Conservation (phyloP, 768 basidiomycete genomes). For the Lepiota subincarnata region DNA sequence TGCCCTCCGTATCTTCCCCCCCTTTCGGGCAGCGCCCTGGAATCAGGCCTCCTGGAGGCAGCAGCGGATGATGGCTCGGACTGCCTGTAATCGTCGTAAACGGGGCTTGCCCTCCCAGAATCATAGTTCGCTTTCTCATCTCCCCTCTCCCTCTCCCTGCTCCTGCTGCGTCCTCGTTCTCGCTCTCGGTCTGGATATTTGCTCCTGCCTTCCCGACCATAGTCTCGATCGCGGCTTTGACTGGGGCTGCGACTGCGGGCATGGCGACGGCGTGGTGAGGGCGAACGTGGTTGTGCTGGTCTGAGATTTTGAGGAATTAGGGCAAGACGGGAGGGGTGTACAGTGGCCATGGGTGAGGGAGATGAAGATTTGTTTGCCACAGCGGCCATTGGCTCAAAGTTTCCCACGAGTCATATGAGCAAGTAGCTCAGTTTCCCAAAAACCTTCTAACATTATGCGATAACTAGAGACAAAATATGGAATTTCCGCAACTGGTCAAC, state of each 20-base stretch:
- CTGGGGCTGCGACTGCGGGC: constrained; percentile 26
- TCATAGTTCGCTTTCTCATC: constrained; percentile 19
- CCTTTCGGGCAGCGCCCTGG: constrained; percentile 53
- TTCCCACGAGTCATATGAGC: too few species aligned
- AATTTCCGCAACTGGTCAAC: too few species aligned
- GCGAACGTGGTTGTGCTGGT: constrained; percentile 34
- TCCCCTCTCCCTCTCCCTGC: constrained; percentile 20
- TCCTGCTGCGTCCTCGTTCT: constrained; percentile 12
- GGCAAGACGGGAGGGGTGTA: constrained; percentile 70
- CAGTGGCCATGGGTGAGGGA: constrained; percentile 51
- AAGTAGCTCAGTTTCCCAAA: too few species aligned
- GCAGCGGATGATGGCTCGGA: constrained; percentile 25
- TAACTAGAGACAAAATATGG: too few species aligned
- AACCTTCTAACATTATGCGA: too few species aligned
- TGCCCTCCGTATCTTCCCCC: constrained; percentile 20
- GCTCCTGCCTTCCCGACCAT: constrained; percentile 26
- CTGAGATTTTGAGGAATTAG: constrained; percentile 49
- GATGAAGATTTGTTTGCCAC: background rate
- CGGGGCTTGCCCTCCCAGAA: constrained; percentile 44
- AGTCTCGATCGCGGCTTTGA: constrained; percentile 24
- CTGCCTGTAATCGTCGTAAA: constrained; percentile 55
- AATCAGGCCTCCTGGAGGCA: constrained; percentile 25
- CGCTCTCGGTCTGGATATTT: constrained; percentile 17
- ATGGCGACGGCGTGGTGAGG: constrained; percentile 33
- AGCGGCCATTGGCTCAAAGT: too few species aligned